Base-by-base conservation (phyloP, 2,329 filamentous ascomycete genomes). In the Arthrocladium fulminans region DNA sequence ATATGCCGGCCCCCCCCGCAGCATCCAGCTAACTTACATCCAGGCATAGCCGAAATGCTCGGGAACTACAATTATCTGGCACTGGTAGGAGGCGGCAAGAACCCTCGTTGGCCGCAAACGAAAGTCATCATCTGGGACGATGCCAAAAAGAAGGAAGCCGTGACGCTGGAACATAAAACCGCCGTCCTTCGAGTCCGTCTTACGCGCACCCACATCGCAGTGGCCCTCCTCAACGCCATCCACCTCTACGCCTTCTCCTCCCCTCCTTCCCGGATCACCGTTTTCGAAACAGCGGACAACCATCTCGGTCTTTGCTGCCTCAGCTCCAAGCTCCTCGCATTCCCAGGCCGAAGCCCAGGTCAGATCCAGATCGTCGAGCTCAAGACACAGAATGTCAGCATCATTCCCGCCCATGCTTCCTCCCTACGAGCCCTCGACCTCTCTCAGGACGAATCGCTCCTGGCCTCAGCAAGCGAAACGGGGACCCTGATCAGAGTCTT, bases 101-200 rank as follows among this genome's bases (percentile, higher is more conserved):
- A 82, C 51, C 88, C 89, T 46, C 90, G 90, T 61, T 92, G 88
- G 59, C 82, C 88, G 12, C 84, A 84, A 62, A 94, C 89, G 67
- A 94, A 94, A 73, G 76, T 89, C 42, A 81, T 94, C 55, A 86
- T 97, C 59, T 97, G 89, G 89, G 89, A 98, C 65, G 88, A 94
- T 60, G 75, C 80, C 52, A 86, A 85, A 56, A 80, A 84, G 53
- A 84, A 83, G 55, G 80, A 83, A 6, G 75, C 86, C 12, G 84
- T 89, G 54, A 85, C 75, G 2, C 73, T 97, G 58, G 84, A 90
- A 49, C 83, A 89, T 52, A 78, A 86, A 50, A 88, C 86, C 17
- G 80, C 85, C 1, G 80, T 97, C 20, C 79, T 88, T 13, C 85
- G 88, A 32, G 80, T 95, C 23, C 82, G 86, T 56, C 71, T 97